Evolutionary conservation across 2,329 filamentous ascomycete genomes (phyloP).

Genomic region (Metarhizium robertsii): DNA sequence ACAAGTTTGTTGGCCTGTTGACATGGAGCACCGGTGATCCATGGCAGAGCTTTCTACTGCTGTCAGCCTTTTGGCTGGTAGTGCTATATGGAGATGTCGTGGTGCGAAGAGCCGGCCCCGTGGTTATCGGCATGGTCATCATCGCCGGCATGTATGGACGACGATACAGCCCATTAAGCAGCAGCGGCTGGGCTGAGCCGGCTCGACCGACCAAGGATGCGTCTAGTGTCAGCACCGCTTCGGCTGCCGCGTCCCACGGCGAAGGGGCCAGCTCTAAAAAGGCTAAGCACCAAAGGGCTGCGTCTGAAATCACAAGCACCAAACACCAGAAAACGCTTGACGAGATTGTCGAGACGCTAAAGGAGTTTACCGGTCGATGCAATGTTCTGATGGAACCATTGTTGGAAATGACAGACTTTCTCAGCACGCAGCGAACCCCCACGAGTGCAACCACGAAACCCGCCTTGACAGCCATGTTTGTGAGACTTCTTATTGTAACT

Average conservation of each 20-base stretch:
- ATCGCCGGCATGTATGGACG: constrained; percentile 90
- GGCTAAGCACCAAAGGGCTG: constrained; percentile 31
- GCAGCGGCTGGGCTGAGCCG: constrained; percentile 60
- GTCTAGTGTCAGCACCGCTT: constrained; percentile 10
- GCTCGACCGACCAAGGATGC: constrained; percentile 23
- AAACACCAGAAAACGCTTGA: constrained; percentile 90
- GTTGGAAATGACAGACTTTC: constrained; percentile 80
- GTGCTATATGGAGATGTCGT: constrained; percentile 80
- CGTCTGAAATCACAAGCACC: constrained; percentile 52
- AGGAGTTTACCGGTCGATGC: constrained; percentile 82
- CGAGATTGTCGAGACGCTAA: constrained; percentile 91
- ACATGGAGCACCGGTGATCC: constrained; percentile 92
- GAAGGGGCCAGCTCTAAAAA: constrained; percentile 18
- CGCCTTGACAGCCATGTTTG: constrained; percentile 79
- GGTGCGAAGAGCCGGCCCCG: constrained; percentile 72
- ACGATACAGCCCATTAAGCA: constrained; percentile 82
- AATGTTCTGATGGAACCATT: constrained; percentile 88
- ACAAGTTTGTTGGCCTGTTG: constrained; percentile 72
- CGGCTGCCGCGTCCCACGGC: constrained; percentile 13
- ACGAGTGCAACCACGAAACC: constrained; percentile 87
- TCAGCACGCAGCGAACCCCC: constrained; percentile 82
- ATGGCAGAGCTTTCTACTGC: constrained; percentile 92
- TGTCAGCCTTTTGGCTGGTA: constrained; percentile 76
- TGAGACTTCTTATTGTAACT: constrained; percentile 79
- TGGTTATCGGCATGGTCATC: constrained; percentile 68